phyloP scores from a whole-genome alignment of 352 stramenopile species.

The Plasmopara halstedii region DNA sequence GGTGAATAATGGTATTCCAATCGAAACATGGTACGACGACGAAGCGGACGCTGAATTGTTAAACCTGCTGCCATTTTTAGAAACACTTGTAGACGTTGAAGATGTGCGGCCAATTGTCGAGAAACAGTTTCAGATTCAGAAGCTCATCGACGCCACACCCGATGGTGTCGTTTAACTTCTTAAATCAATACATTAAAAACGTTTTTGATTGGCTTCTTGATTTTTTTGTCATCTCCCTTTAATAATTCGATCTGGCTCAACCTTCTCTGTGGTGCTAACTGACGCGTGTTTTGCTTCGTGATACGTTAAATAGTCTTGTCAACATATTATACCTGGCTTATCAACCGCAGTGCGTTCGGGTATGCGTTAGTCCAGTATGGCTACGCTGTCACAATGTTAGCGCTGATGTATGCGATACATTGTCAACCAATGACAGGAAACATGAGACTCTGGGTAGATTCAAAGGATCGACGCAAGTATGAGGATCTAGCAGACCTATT shows the following conservation, averaged over 20 bases:
- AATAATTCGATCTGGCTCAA: too few relatives aligned
- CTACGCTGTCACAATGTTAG: background rate
- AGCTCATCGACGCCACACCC: constrained; percentile 76
- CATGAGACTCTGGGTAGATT: constrained; percentile 78
- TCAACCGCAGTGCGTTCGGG: constrained; percentile 23
- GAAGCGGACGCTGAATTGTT: constrained; percentile 93
- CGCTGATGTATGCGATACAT: background rate
- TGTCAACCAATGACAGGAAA: constrained; percentile 27
- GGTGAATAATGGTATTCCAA: constrained; percentile 97
- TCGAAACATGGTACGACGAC: constrained; percentile 98
- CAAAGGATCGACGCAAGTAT: constrained; percentile 81
- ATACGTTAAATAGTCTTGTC: too few relatives aligned
- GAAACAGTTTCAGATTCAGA: constrained; percentile 88
- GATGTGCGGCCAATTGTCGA: constrained; percentile 88
- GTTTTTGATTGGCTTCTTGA: constrained; percentile 15
- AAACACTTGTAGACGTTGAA: constrained; percentile 77
- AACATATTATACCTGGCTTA: constrained; percentile 21
- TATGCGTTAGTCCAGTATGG: constrained; percentile 4
- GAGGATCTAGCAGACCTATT: constrained; percentile 91
- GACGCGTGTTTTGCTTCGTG: too few relatives aligned
- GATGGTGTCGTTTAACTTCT: constrained; percentile 36
- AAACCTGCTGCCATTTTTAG: constrained; percentile 94
- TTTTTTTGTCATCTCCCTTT: background rate
- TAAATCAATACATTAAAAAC: constrained; percentile 3
- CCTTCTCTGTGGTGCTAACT: too few relatives aligned